Percentiles rank a stretch among this genome's conserved stretches.
phyloP scores from a whole-genome alignment of 2,329 filamentous ascomycete genomes.

The Neofusicoccum laricinum region DNA sequence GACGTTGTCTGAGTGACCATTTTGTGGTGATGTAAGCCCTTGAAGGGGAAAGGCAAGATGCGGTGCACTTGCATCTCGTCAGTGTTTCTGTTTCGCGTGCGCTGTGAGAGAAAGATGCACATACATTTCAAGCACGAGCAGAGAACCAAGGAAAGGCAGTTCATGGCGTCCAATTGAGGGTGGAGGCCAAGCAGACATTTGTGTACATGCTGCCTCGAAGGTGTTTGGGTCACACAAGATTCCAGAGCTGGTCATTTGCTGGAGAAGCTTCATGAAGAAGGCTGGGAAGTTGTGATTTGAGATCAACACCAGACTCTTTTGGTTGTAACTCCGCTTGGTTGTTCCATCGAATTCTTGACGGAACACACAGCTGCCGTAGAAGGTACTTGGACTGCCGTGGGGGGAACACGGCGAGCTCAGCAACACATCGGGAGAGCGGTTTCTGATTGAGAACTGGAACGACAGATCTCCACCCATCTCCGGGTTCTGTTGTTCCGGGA shows the following conservation, averaged over 20 bases:
- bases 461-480: constrained; percentile 38
- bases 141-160: constrained; percentile 38
- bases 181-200: constrained; percentile 36
- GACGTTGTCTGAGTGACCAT: constrained; percentile 15
- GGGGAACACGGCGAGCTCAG: constrained; percentile 37
- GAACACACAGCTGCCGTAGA: constrained; percentile 39
- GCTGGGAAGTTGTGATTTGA: constrained; percentile 40
- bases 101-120: neutral
- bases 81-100: neutral
- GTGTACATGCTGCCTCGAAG: constrained; percentile 35
- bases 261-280: constrained; percentile 34
- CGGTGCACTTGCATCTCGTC: constrained; percentile 27
- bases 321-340: constrained; percentile 43
- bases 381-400: constrained; percentile 35
- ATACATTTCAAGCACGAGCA: constrained; percentile 36
- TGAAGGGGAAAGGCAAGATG: constrained; percentile 41
- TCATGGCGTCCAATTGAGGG: constrained; percentile 37
- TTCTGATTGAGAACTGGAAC: constrained; percentile 41
- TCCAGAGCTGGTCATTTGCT: constrained; percentile 35
- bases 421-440: constrained; percentile 57
- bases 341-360: constrained; percentile 40
- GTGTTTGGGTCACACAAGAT: constrained; percentile 38
- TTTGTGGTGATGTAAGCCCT: constrained; percentile 27
- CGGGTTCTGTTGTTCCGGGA: constrained; percentile 42
- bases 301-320: constrained; percentile 39